Base-by-base conservation (phyloP, 2,329 filamentous ascomycete species). In the Ceratocystis diversiconidia region DNA sequence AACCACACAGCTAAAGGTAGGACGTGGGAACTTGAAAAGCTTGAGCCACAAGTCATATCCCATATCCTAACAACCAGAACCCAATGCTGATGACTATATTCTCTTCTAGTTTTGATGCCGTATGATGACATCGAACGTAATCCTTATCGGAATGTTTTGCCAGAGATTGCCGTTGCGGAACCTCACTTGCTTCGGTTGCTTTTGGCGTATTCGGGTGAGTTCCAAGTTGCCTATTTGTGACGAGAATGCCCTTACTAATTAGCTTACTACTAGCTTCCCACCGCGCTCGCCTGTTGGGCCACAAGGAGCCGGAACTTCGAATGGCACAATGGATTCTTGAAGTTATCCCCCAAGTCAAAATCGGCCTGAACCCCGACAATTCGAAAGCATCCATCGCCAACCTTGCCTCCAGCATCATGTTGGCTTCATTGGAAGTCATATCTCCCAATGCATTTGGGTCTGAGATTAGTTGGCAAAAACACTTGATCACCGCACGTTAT, bases 271-370 rank as follows among this genome's bases (percentile, higher is more conserved):
- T 65, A 70, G 90, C 90, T n/a, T 89, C 86, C 32, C 90, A 95
- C 73, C 83, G 89, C 65, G 88, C 90, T 8, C 83, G 87, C 57
- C 81, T 92, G 41, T 77, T 94, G 22, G 81, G 82, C 41, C 87
- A 92, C 68, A 80, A 82, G 0, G 89, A 92, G 72, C 90, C 90
- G 5, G 82, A 81, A 5, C 87, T 86, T 72, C 84, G 90, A 25
- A 94, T 95, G 69, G 89, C 89, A 1, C 78, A 84, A 48, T 94
- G 88, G 86, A 88, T 94, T 30, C 81, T 87, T 71, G 84, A 90
- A 70, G 88, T 89, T 5, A n/a, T 87, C 89, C 68, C 88, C 88
- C 0, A 83, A 15, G 48, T 67, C 4, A 67, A 46, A 10, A 30
- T 36, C 3, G 30, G 25, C 19, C 41, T 67, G 30, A 36, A 28